Evolutionary conservation across 192 early-diverging fungal genomes (phyloP).

Genomic region (Glomus cerebriforme): DNA sequence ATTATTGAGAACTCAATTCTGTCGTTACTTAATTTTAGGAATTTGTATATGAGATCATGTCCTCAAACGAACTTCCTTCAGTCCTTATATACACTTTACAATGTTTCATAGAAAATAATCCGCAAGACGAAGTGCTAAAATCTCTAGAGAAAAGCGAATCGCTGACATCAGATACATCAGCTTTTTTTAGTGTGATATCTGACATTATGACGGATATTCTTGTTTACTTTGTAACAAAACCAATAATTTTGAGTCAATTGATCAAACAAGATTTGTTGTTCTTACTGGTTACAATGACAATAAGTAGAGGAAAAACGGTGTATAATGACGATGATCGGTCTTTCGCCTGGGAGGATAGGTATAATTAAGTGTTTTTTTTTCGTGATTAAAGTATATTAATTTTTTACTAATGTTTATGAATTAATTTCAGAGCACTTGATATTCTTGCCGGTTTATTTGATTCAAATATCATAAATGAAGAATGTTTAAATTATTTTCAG

Average conservation of each 20-base stretch:
- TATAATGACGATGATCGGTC: background rate
- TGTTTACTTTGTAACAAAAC: slow-evolving; percentile 38
- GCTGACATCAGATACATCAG: background rate
- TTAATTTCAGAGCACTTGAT: slow-evolving; percentile 44
- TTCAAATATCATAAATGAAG: slow-evolving; percentile 38
- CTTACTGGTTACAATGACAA: slow-evolving; percentile 39
- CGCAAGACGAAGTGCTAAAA: background rate
- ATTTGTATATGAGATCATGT: slow-evolving; percentile 30
- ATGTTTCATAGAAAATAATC: slow-evolving; percentile 44
- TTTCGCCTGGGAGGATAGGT: slow-evolving; percentile 43
- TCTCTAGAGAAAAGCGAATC: background rate
- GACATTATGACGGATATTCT: slow-evolving; percentile 41
- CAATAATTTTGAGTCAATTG: slow-evolving; percentile 35
- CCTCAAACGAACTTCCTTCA: slow-evolving; percentile 43
- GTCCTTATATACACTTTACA: slow-evolving; percentile 44
- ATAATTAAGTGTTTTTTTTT: slow-evolving; percentile 4
- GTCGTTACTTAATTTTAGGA: background rate
- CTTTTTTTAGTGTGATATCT: slow-evolving; percentile 32
- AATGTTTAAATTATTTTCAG: slow-evolving; percentile 41
- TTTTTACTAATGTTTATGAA: slow-evolving; percentile 20
- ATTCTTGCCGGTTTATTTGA: slow-evolving; percentile 36
- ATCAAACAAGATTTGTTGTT: slow-evolving; percentile 45
- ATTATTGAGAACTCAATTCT: slow-evolving; percentile 16
- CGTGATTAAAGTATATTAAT: slow-evolving; percentile 18
- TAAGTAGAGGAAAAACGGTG: background rate